Conservation (phyloP, 768 basidiomycete species). For the Dioszegia hungarica region DNA sequence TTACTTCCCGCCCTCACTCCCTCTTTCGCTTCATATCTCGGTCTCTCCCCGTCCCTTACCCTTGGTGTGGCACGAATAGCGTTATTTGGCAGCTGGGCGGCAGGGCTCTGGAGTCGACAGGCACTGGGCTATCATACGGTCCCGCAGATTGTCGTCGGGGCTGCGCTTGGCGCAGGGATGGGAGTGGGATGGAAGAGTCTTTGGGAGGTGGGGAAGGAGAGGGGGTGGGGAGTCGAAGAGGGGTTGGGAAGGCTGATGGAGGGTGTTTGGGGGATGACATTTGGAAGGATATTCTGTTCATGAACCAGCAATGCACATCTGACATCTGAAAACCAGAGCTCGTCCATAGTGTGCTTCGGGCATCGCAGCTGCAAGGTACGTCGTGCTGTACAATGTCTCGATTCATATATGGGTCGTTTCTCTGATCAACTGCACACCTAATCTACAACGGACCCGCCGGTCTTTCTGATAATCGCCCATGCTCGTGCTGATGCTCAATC, state of each 20-base stretch:
- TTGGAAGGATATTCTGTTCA: conserved; percentile 10
- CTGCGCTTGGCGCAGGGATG: conserved; percentile 20
- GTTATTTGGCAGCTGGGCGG: conserved; percentile 20
- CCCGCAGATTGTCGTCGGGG: conserved; percentile 35
- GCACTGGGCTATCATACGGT: conserved; percentile 46
- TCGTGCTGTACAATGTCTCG: too few species aligned
- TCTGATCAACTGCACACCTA: too few species aligned
- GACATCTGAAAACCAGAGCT: too few species aligned
- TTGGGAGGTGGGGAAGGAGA: conserved; percentile 14
- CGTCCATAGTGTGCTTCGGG: too few species aligned
- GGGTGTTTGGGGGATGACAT: conserved; percentile 12
- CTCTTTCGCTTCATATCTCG: not conserved
- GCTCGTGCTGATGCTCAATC: too few species aligned
- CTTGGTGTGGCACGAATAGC: not conserved
- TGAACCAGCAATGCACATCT: too few species aligned
- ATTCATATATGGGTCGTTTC: too few species aligned
- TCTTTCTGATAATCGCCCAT: too few species aligned
- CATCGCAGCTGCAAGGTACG: too few species aligned
- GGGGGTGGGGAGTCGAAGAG: conserved; percentile 9
- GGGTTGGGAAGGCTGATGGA: conserved; percentile 18
- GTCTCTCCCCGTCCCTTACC: not conserved
- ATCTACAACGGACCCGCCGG: too few species aligned
- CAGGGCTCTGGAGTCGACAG: conserved; percentile 37
- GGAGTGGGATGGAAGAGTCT: conserved; percentile 24
- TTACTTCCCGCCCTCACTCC: conserved; percentile 12